Evolutionary conservation across 179 eudicot genomes (phyloP), one percentile per base, ranked within the genome.

Genomic region (Corrigiola litoralis): DNA sequence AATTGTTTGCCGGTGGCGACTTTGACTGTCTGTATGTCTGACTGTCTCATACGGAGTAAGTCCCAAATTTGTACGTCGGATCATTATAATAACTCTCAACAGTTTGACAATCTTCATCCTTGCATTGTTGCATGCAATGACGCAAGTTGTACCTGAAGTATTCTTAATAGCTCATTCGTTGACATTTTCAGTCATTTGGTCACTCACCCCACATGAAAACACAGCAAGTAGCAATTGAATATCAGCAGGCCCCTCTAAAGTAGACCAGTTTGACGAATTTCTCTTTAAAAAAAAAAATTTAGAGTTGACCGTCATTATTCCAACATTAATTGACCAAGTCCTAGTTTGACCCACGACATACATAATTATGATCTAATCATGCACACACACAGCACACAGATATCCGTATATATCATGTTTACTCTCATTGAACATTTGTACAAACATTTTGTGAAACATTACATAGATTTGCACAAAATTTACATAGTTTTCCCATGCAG

Each of bases 161-260:
- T 17, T 37, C 34, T 44, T 21, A 18, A 38, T 25, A 42, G 56
- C 46, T 33, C 23, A 6, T 54, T 21, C 42, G 58, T 66, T 66
- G 70, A 54, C 70, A 11, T 41, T 66, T 52, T 54, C 28, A n/a
- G 4, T 60, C 4, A 2, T 10, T n/a, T n/a, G n/a, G n/a, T n/a
- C n/a, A n/a, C n/a, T n/a, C n/a, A n/a, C n/a, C n/a, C n/a, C n/a
- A n/a, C n/a, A n/a, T n/a, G n/a, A n/a, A n/a, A n/a, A n/a, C n/a
- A n/a, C n/a, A n/a, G n/a, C n/a, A n/a, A n/a, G n/a, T n/a, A n/a
- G n/a, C n/a, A n/a, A n/a, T n/a, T n/a, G n/a, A n/a, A n/a, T n/a
- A n/a, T n/a, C n/a, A n/a, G n/a, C n/a, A n/a, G n/a, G n/a, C n/a
- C n/a, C n/a, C n/a, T n/a, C n/a, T n/a, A n/a, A n/a, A n/a, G n/a